phyloP scores from a whole-genome alignment of 768 basidiomycete genomes.

The Phallus indusiatus region DNA sequence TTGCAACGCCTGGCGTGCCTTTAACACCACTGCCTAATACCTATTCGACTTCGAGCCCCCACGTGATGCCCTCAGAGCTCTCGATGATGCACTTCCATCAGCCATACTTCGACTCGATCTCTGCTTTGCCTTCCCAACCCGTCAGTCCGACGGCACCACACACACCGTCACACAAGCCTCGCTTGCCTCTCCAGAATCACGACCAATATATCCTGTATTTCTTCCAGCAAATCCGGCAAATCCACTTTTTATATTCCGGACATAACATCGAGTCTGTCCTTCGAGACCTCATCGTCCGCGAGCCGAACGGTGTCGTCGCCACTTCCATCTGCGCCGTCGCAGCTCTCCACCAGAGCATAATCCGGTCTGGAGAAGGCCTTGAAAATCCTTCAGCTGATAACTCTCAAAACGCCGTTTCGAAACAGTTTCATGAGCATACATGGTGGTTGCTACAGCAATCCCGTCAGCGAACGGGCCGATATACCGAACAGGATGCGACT shows the following conservation, averaged over 20 bases:
- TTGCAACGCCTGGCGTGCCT: not conserved
- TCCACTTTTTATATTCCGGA: slow-evolving; percentile 58
- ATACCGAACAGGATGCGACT: slow-evolving; percentile 61
- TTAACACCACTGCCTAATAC: not conserved
- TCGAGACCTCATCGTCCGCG: slow-evolving; percentile 44
- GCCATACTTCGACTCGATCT: not conserved
- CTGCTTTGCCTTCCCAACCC: not conserved
- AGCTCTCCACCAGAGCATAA: slow-evolving; percentile 55
- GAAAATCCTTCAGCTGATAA: slow-evolving; percentile 40
- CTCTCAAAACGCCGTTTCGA: slow-evolving; percentile 47
- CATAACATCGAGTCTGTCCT: slow-evolving; percentile 9
- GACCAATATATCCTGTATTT: slow-evolving; percentile 63
- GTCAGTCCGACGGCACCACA: not conserved
- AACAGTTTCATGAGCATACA: slow-evolving; percentile 63
- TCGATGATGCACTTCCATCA: not conserved
- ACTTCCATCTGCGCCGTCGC: slow-evolving; percentile 71
- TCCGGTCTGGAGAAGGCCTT: slow-evolving; percentile 52
- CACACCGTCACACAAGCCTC: slow-evolving; percentile 25
- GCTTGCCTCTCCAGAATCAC: slow-evolving; percentile 24
- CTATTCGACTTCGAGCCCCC: not conserved
- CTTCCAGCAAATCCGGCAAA: slow-evolving; percentile 59
- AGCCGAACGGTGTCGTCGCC: slow-evolving; percentile 63
- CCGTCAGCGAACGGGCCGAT: slow-evolving; percentile 42
- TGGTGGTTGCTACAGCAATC: slow-evolving; percentile 47
- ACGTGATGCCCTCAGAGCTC: not conserved